Base-by-base conservation (phyloP, 2,329 filamentous ascomycete species). In the Calonectria pseudoturangicola region DNA sequence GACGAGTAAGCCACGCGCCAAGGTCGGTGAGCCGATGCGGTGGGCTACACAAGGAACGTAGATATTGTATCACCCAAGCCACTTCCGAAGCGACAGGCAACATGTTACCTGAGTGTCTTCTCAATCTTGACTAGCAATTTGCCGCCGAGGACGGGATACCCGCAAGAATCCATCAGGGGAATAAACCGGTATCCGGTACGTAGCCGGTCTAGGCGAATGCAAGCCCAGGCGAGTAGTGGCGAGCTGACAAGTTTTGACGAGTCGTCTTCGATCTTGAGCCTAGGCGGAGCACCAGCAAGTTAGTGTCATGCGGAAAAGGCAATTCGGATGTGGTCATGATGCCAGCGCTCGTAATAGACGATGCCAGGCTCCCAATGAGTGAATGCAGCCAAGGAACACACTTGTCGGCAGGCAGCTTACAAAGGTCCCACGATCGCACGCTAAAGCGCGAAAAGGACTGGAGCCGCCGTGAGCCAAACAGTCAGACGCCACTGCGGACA, bases 131-230 rank as follows among this genome's bases (percentile, higher is more conserved):
- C 87, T 48, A 91, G 83, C 62, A 92, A 80, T 75, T 88, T 86
- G 12, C 85, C 85, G 66, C 87, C 88, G 7, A 83, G 79, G 28
- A 88, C 86, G 15, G 84, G 82, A 56, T 84, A 82, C 21, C 88
- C 87, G 30, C 84, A 83, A 27, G 82, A 81, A 70, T 90, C 86
- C 75, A 87, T 81, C 54, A 92, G 85, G 47, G 84, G 82, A 65
- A 92, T 82, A 74, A 90, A 88, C 54, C 90, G 87, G 81, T 90
- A 91, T 21, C 90, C 90, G 58, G 82, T 82, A 58, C 85, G 87
- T 2, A 92, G 85, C 47, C 90, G 88, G 81, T 91, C 90, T 15
- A 92, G 87, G 4, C 90, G 89, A 78, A 91, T 88, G 78, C 90
- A 91, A 30, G 89, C 88, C 89, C 90, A 92, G 12, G 87, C 88